phyloP scores from a whole-genome alignment of 208 protist genomes.

The Crithidia expoeki region DNA sequence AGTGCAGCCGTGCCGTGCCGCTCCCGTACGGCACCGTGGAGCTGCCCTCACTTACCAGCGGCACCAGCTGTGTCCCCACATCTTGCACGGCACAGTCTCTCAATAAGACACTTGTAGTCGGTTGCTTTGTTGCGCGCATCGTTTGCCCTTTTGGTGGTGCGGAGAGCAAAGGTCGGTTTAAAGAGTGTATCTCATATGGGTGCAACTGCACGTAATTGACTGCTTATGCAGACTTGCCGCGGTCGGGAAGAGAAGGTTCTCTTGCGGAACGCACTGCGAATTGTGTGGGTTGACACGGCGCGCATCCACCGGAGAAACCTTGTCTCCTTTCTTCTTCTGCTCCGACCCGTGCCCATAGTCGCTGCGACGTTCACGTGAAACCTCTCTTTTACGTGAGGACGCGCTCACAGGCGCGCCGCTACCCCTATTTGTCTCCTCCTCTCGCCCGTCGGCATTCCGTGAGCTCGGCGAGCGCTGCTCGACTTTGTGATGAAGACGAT shows the following conservation, averaged over 20 bases:
- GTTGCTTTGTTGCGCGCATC: not conserved
- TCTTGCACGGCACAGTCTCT: not conserved
- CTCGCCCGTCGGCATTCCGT: too few species aligned
- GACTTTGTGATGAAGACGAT: too few species aligned
- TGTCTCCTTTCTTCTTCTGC: not conserved
- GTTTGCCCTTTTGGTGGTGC: not conserved
- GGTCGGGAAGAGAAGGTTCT: slow-evolving; percentile 6
- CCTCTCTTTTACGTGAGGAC: too few species aligned
- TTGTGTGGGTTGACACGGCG: not conserved
- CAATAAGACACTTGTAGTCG: not conserved
- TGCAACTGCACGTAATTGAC: not conserved
- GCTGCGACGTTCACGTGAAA: too few species aligned
- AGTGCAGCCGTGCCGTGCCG: slow-evolving; percentile 1
- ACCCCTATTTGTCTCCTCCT: too few species aligned
- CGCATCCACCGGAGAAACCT: not conserved
- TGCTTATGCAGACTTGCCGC: not conserved
- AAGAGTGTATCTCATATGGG: slow-evolving; percentile 1
- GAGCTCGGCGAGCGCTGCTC: too few species aligned
- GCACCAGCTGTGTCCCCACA: not conserved
- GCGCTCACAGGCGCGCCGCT: too few species aligned
- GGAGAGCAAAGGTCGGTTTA: not conserved
- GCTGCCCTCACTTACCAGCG: not conserved
- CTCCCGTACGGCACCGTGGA: not conserved
- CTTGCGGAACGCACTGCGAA: not conserved
- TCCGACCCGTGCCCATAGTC: too few species aligned